These are phyloP conservation scores for Claviceps humidiphila DNA, from an alignment of 2,329 filamentous ascomycete genomes.

Conservation along the genomic window DNA sequence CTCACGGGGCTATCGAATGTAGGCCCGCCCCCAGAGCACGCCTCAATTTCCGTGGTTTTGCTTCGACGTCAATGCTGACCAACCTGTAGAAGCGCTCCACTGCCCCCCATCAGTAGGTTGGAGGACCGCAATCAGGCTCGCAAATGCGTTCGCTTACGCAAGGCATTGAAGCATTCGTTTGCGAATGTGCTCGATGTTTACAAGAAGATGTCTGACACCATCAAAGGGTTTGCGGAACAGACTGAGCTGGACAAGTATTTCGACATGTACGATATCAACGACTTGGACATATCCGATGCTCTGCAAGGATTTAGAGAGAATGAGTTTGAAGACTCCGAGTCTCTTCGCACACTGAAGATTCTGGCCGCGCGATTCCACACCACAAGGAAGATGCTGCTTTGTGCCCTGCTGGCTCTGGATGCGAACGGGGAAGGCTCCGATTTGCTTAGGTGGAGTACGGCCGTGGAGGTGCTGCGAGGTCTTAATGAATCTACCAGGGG, in stretches of 20 bases:
- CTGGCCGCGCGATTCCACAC: conserved; percentile 69
- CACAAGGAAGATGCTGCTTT: conserved; percentile 73
- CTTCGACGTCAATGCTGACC: neutral
- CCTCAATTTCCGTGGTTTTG: neutral
- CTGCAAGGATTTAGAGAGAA: conserved; percentile 48
- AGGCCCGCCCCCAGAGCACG: conserved; percentile 20
- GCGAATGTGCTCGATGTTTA: conserved; percentile 58
- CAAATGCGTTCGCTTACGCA: conserved; percentile 68
- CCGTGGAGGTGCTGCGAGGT: conserved; percentile 59
- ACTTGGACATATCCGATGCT: conserved; percentile 60
- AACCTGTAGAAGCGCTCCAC: conserved; percentile 57
- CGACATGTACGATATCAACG: conserved; percentile 72
- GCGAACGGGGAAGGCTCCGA: conserved; percentile 67
- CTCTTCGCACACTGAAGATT: conserved; percentile 68
- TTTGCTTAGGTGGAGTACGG: conserved; percentile 63
- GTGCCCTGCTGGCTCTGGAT: conserved; percentile 77
- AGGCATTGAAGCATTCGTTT: conserved; percentile 58
- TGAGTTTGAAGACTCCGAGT: conserved; percentile 65
- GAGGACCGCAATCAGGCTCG: conserved; percentile 71
- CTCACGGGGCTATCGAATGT: conserved; percentile 79
- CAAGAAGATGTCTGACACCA: conserved; percentile 50
- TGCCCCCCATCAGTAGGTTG: conserved; percentile 84
- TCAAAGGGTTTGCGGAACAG: conserved; percentile 64
- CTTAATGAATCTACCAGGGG: conserved; percentile 48
- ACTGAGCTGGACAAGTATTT: conserved; percentile 84